Base-by-base conservation (phyloP, 768 basidiomycete species). In the Tylopilus sp. region DNA sequence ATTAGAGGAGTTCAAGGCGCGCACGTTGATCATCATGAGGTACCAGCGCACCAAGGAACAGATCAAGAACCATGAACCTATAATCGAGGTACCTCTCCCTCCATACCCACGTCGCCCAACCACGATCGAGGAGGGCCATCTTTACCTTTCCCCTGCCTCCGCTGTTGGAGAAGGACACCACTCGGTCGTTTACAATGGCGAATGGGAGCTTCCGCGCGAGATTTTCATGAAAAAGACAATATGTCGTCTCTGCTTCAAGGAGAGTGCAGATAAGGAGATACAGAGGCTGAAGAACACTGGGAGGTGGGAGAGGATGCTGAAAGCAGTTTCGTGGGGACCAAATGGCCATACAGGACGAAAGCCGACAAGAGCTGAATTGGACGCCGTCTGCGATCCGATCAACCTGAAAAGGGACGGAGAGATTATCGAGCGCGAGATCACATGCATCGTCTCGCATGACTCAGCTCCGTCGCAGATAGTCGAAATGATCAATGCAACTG, bases 201-300 rank as follows among this genome's bases (percentile, higher is more conserved):
- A 81, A 50, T 77, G 77, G 71, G 79, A 80, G 37, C 59, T 85
- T 2, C 82, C 83, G 2, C 73, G 76, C 1, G 64, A 70, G 16
- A 17, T 76, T 8, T 65, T 80, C 6, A 47, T 67, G 7, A 65
- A 62, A 3, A 67, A 70, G 3, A 54, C 59, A 0, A 21, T 81
- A 2, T 82, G 80, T 63, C 28, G 43, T 0, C 8, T 50, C 10
- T 83, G 81, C 43, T 66, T 78, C 25, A 30, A 62, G 13, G 66
- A 69, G 4, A 70, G 72, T 13, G 54, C 67, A 22, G 42, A 59
- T 11, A 57, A 61, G 44, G 63, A 69, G 14, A 24, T 62, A 16
- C 31, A 54, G 45, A 43, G 53, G 12, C 30, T 67, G n/a, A 67
- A 69, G 21, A 52, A 63, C 24, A 56, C 55, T 0, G 63, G 65